Evolutionary conservation across 192 early-diverging fungal genomes (phyloP).

Genomic region (Rhizoclosmatium globosum): DNA sequence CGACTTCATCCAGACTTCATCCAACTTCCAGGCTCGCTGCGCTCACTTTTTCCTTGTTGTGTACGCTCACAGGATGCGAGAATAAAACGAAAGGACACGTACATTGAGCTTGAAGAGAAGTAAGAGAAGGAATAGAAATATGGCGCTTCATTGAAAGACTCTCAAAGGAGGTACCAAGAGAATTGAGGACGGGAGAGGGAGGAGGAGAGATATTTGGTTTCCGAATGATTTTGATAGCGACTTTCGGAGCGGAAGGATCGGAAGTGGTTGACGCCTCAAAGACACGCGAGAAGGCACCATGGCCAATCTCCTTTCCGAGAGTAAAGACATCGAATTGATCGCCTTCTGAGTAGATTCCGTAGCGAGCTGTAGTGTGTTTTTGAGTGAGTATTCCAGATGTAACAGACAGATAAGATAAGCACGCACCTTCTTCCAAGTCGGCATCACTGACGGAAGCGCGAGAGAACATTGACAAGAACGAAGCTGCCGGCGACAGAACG

Average conservation of each 20-base stretch:
- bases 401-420: not conserved
- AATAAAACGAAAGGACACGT: not conserved
- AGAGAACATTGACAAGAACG: slow-evolving; percentile 2
- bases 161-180: not conserved
- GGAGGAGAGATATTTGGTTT: slow-evolving; percentile 8
- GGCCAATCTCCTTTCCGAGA: slow-evolving; percentile 72
- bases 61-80: not conserved
- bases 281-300: slow-evolving; percentile 80
- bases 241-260: slow-evolving; percentile 28
- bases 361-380: slow-evolving; percentile 1
- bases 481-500: not conserved
- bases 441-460: not conserved
- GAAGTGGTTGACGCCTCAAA: slow-evolving; percentile 65
- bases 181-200: not conserved
- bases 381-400: not conserved
- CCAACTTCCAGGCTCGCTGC: not conserved
- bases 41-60: no score
- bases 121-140: slow-evolving; percentile 19
- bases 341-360: slow-evolving; percentile 63
- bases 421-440: not conserved
- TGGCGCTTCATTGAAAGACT: slow-evolving; percentile 5
- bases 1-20: not conserved
- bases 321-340: slow-evolving; percentile 78
- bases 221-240: slow-evolving; percentile 72
- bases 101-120: not conserved